Percentiles rank a stretch among this genome's conserved stretches.
Conservation (phyloP, 257 asterid species). For the Leonotis leonurus region DNA sequence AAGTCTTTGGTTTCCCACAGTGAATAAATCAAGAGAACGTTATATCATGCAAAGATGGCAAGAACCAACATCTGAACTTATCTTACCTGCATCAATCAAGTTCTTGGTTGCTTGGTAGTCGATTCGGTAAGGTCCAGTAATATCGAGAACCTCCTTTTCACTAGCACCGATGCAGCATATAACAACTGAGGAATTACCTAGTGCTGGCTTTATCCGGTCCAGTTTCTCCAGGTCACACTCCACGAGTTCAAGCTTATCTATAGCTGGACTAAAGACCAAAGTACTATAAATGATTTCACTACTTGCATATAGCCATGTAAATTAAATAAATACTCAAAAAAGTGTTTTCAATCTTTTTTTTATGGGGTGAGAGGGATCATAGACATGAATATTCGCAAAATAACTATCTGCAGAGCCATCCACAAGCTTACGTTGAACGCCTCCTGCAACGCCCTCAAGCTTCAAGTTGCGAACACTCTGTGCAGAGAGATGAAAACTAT, state of each 20-base stretch:
- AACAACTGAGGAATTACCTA: constrained; percentile 70
- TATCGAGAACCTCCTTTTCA: constrained; percentile 81
- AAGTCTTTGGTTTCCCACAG: not conserved
- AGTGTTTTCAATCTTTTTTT: too few species aligned
- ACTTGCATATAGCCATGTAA: constrained; percentile 16
- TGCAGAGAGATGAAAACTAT: constrained; percentile 16
- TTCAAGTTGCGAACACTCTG: constrained; percentile 74
- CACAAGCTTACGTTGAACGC: constrained; percentile 47
- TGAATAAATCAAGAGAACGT: not conserved
- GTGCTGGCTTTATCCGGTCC: constrained; percentile 52
- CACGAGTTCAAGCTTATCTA: constrained; percentile 91
- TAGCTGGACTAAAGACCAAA: constrained; percentile 96
- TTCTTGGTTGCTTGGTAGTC: constrained; percentile 82
- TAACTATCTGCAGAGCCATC: not conserved
- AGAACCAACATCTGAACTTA: not conserved
- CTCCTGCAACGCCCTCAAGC: constrained; percentile 43
- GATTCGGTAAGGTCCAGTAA: constrained; percentile 84
- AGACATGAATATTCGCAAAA: too few species aligned
- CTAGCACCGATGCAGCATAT: constrained; percentile 97
- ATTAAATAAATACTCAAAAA: constrained; percentile 11
- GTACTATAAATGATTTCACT: constrained; percentile 40
- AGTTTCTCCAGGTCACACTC: constrained; percentile 90
- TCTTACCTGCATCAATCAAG: constrained; percentile 83
- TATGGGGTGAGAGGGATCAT: too few species aligned
- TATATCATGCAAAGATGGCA: too few species aligned